Base-by-base conservation (phyloP, 352 stramenopile species). In the Phytophthora crassamura region DNA sequence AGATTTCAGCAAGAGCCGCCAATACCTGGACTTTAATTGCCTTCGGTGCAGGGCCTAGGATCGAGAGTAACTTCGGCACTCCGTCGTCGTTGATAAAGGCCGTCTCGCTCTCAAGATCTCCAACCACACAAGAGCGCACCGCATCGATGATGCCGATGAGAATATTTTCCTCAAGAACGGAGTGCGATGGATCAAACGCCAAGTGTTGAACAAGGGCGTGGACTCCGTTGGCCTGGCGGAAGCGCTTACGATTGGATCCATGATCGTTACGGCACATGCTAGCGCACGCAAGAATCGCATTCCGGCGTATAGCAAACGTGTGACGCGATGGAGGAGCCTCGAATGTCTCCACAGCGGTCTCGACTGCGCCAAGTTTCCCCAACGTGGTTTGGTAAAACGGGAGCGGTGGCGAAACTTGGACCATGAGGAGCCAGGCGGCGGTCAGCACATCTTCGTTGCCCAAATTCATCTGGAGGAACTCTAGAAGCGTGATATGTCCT, bases 151-250 rank as follows among this genome's bases (percentile, higher is more conserved):
- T 67, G 3, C 74, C 84, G 2, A 92, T 59, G 5, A 95, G 49
- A 15, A 93, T 69, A 30, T 92, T 82, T 4, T 90, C 82, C 49
- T 95, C 79, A n/a, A 91, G 57, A 32, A 90, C 65, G 0, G 78
- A 77, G 33, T 89, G 72, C 8, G 78, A 75, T 0, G 74, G 68
- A 52, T 93, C 72, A 36, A 80, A 79, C 12, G 75, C 59, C 25
- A 93, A 60, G 18, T 84, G 53, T 34, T 79, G 70, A 30, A 74
- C 42, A 20, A 93, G 54, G 2, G 63, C 25, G 33, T 67, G 53
- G 10, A 93, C 72, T 12, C 84, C 83, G 18, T 90, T 77, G 14
- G 74, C 72, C 2, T 51, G 49, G 7, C 64, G 68, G 38, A 95
- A 95, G 4, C 75, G 77, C 22, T 64, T 61, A 6, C 75, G 70